Evolutionary conservation across 2,329 filamentous ascomycete genomes (phyloP).

Genomic region (Penicillium sp.): DNA sequence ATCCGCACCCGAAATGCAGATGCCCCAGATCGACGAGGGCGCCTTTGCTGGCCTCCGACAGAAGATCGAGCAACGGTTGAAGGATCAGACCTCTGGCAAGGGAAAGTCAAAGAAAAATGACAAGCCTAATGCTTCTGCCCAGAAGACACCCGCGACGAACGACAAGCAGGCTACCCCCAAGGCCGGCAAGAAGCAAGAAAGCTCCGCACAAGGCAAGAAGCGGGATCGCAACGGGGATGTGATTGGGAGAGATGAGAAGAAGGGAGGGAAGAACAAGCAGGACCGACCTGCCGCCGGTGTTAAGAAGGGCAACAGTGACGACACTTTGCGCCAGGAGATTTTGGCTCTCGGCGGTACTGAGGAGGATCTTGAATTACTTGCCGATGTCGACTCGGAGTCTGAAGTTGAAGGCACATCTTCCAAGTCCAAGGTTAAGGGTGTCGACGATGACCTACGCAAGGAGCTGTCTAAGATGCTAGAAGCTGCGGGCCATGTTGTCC

Average conservation of each 20-base stretch:
- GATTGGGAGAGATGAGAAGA: slow-evolving; percentile 46
- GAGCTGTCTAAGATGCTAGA: slow-evolving; percentile 46
- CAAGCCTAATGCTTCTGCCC: slow-evolving; percentile 32
- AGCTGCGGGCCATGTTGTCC: slow-evolving; percentile 45
- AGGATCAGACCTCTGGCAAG: slow-evolving; percentile 40
- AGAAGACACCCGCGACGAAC: slow-evolving; percentile 37
- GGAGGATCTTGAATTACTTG: slow-evolving; percentile 56
- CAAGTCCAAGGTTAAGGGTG: slow-evolving; percentile 29
- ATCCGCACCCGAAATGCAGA: slow-evolving; percentile 35
- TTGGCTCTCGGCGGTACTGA: slow-evolving; percentile 56
- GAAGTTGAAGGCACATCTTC: slow-evolving; percentile 50
- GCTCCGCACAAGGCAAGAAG: slow-evolving; percentile 49
- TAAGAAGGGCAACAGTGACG: slow-evolving; percentile 33
- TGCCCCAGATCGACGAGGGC: slow-evolving; percentile 46
- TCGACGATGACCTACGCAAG: slow-evolving; percentile 49
- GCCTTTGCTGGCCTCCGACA: slow-evolving; percentile 51
- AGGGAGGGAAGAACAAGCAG: slow-evolving; percentile 31
- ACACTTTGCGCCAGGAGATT: slow-evolving; percentile 52
- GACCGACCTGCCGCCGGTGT: slow-evolving; percentile 21
- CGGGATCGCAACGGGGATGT: slow-evolving; percentile 54
- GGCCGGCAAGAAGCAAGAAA: slow-evolving; percentile 33
- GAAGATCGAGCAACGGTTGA: slow-evolving; percentile 50
- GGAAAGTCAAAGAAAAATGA: slow-evolving; percentile 40
- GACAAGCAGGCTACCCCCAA: slow-evolving; percentile 29
- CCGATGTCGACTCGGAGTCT: slow-evolving; percentile 52